Conservation (phyloP, 495 filamentous ascomycete species). For the Darksidea phi region DNA sequence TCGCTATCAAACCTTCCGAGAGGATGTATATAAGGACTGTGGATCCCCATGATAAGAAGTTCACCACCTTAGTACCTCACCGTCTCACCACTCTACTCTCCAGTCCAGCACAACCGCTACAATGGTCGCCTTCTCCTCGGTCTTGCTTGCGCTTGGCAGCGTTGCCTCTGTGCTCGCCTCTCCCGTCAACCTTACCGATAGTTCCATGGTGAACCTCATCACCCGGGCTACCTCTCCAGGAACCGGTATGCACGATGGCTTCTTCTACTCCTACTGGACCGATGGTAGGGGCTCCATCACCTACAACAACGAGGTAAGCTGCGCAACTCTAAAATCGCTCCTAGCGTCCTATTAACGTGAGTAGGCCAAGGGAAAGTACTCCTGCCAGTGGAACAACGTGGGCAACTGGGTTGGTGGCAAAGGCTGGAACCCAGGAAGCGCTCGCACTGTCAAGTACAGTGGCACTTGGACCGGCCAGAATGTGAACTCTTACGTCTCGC, state of each 20-base stretch:
- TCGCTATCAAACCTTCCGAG: neutral
- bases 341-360: neutral
- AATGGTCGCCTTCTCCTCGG: slow-evolving; percentile 27
- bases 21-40: slow-evolving; percentile 6
- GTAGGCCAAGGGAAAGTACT: slow-evolving; percentile 34
- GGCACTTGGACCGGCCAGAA: slow-evolving; percentile 50
- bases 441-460: slow-evolving; percentile 45
- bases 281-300: slow-evolving; percentile 33
- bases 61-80: slow-evolving; percentile 3
- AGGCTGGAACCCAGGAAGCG: slow-evolving; percentile 39
- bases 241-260: slow-evolving; percentile 34
- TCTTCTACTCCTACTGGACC: slow-evolving; percentile 40
- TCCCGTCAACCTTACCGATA: slow-evolving; percentile 14
- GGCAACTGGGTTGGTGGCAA: slow-evolving; percentile 40
- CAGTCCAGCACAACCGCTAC: neutral
- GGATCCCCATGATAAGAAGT: neutral
- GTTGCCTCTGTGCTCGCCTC: slow-evolving; percentile 18
- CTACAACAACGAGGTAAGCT: slow-evolving; percentile 33
- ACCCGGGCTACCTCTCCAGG: slow-evolving; percentile 4
- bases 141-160: slow-evolving; percentile 14
- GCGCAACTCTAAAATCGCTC: neutral
- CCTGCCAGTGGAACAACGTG: slow-evolving; percentile 29
- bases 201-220: neutral
- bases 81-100: neutral
- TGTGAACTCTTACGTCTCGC: slow-evolving; percentile 54